Evolutionary conservation across 441 rosid species (phyloP).

Genomic region (Erodium moschatum): DNA sequence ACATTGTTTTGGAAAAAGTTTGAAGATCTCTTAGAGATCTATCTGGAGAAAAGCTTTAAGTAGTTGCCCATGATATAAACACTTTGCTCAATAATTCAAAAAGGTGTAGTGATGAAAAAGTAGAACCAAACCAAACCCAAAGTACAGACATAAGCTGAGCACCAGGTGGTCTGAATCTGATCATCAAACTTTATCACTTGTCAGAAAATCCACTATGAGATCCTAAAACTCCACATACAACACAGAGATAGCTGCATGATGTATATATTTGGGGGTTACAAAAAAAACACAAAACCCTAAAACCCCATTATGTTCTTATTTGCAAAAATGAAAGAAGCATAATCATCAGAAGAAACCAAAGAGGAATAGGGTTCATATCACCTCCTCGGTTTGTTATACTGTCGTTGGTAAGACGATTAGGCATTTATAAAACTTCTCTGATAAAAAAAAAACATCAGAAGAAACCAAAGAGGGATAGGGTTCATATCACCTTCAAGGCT

Average conservation of each 20-base stretch:
- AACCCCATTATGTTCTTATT: neutral
- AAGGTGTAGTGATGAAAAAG: neutral
- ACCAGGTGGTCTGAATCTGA: constrained; percentile 3
- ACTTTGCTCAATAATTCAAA: neutral
- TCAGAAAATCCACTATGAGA: neutral
- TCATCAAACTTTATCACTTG: neutral
- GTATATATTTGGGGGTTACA: neutral
- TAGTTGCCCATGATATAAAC: neutral
- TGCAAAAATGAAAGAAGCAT: neutral
- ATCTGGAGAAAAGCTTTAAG: neutral
- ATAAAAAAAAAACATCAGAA: no score
- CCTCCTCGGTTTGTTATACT: no score
- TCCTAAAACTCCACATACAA: constrained; percentile 4
- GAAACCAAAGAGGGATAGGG: neutral
- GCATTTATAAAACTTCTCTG: no score
- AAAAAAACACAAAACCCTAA: neutral
- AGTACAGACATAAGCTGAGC: constrained; percentile 6
- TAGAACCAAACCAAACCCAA: neutral
- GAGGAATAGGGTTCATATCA: neutral
- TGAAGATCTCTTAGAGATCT: neutral
- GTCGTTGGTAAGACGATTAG: no score
- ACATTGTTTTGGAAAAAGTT: neutral
- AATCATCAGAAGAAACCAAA: neutral
- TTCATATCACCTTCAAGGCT: neutral
- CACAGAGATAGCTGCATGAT: neutral